A percentile compares a stretch with the other conserved stretches of the same genome.
Conservation (phyloP, 2,329 filamentous ascomycete genomes). For the Exophiala sp. region DNA sequence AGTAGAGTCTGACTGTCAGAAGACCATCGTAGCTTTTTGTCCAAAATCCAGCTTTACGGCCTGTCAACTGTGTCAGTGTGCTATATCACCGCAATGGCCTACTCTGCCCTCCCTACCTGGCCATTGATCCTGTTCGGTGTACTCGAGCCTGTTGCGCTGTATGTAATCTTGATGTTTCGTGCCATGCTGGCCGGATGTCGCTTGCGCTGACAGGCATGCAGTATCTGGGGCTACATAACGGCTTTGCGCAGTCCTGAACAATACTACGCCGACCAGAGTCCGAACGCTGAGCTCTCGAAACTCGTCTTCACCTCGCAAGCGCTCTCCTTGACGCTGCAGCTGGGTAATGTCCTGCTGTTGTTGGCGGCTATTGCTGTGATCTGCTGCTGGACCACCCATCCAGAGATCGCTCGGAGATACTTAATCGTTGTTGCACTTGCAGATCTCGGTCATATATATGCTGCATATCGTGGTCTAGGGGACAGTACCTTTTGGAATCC, state of each 20-base stretch:
- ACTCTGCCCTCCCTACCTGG: slow-evolving; percentile 57
- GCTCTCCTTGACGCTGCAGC: slow-evolving; percentile 61
- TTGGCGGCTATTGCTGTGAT: slow-evolving; percentile 63
- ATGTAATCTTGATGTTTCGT: slow-evolving; percentile 31
- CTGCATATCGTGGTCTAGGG: slow-evolving; percentile 60
- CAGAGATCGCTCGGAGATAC: slow-evolving; percentile 64
- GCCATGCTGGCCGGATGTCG: background rate
- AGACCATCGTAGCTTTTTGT: background rate
- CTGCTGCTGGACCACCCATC: slow-evolving; percentile 61
- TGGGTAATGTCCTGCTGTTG: slow-evolving; percentile 68
- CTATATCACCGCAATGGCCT: slow-evolving; percentile 48
- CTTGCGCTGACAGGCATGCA: slow-evolving; percentile 32
- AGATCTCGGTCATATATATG: slow-evolving; percentile 65
- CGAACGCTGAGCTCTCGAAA: slow-evolving; percentile 36
- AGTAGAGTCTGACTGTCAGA: background rate
- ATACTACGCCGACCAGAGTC: slow-evolving; percentile 63
- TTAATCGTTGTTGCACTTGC: slow-evolving; percentile 62
- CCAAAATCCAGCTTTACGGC: slow-evolving; percentile 2
- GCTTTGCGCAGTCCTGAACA: slow-evolving; percentile 56
- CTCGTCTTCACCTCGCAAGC: slow-evolving; percentile 40
- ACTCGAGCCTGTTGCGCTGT: slow-evolving; percentile 67
- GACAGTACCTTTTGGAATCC: slow-evolving; percentile 53
- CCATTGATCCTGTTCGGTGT: slow-evolving; percentile 66
- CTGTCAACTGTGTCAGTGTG: background rate
- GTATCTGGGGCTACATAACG: slow-evolving; percentile 54